Evolutionary conservation across 805 yeast genomes (phyloP).

Genomic region (Candida sanyiensis): DNA sequence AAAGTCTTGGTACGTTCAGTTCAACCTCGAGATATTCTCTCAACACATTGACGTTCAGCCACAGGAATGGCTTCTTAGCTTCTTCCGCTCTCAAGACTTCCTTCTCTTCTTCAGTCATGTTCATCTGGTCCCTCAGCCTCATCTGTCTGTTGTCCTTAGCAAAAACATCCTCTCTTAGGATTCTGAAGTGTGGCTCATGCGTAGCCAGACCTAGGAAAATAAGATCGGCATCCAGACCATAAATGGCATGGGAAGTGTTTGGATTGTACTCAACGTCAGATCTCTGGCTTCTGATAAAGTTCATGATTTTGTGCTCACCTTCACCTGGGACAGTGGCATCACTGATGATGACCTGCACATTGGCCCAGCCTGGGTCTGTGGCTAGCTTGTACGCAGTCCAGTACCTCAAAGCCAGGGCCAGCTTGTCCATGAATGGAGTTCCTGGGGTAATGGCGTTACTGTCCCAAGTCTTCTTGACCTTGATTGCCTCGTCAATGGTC

Average conservation of each 20-base stretch:
- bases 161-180: conserved; percentile 93
- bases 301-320: conserved; percentile 98
- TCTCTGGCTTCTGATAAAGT: conserved; percentile 73
- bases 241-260: conserved; percentile 86
- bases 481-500: conserved; percentile 66
- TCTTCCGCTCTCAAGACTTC: conserved; percentile 31
- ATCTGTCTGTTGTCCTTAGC: conserved; percentile 49
- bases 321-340: conserved; percentile 98
- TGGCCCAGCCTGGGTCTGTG: conserved; percentile 82
- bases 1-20: conserved; percentile 59
- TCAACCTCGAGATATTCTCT: conserved; percentile 87
- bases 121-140: conserved; percentile 43
- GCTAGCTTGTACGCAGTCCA: conserved; percentile 84
- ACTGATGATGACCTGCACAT: conserved; percentile 66
- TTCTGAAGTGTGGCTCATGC: conserved; percentile 94
- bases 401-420: conserved; percentile 76
- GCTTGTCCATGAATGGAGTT: conserved; percentile 89
- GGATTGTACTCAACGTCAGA: conserved; percentile 70
- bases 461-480: conserved; percentile 82
- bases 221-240: conserved; percentile 94
- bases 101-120: conserved; percentile 56
- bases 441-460: conserved; percentile 97
- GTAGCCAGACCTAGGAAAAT: conserved; percentile 88
- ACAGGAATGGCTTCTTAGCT: conserved; percentile 74
- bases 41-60: conserved; percentile 85